These are phyloP conservation scores for Pythium folliculosum DNA, from an alignment of 352 stramenopile species.

Conservation along the genomic window DNA sequence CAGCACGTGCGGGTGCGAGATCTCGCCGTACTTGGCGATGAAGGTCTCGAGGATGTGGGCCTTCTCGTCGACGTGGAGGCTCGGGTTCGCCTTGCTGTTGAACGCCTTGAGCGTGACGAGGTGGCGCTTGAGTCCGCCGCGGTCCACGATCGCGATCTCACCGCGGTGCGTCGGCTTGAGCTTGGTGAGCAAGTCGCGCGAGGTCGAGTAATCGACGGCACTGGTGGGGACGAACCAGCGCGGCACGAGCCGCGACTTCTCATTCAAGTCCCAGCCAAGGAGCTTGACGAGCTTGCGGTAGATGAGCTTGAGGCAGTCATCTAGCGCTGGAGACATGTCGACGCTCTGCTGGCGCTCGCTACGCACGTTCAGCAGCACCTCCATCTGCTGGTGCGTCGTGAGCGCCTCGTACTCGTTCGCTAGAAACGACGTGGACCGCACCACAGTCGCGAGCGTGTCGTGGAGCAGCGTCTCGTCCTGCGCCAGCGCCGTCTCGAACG, in stretches of 20 bases:
- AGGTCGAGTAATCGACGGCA: slow-evolving; percentile 52
- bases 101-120: slow-evolving; percentile 60
- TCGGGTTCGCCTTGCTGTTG: slow-evolving; percentile 33
- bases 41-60: slow-evolving; percentile 46
- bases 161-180: slow-evolving; percentile 53
- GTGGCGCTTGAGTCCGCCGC: slow-evolving; percentile 37
- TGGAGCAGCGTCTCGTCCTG: slow-evolving; percentile 63
- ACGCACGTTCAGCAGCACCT: slow-evolving; percentile 59
- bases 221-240: slow-evolving; percentile 56
- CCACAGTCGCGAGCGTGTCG: slow-evolving; percentile 50
- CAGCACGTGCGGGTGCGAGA: slow-evolving; percentile 62
- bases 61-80: slow-evolving; percentile 51
- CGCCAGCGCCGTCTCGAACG: slow-evolving; percentile 17
- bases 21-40: slow-evolving; percentile 46
- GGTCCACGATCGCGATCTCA: slow-evolving; percentile 35
- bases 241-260: slow-evolving; percentile 46
- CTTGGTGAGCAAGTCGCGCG: slow-evolving; percentile 35
- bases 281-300: slow-evolving; percentile 52
- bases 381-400: slow-evolving; percentile 47
- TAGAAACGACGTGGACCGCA: slow-evolving; percentile 58
- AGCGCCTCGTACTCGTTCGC: slow-evolving; percentile 48
- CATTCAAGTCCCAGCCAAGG: slow-evolving; percentile 38
- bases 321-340: slow-evolving; percentile 45
- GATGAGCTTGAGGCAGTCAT: slow-evolving; percentile 68
- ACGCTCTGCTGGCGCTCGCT: slow-evolving; percentile 36